phyloP scores from a whole-genome alignment of 768 basidiomycete species.

The Mycena leptocephala region DNA sequence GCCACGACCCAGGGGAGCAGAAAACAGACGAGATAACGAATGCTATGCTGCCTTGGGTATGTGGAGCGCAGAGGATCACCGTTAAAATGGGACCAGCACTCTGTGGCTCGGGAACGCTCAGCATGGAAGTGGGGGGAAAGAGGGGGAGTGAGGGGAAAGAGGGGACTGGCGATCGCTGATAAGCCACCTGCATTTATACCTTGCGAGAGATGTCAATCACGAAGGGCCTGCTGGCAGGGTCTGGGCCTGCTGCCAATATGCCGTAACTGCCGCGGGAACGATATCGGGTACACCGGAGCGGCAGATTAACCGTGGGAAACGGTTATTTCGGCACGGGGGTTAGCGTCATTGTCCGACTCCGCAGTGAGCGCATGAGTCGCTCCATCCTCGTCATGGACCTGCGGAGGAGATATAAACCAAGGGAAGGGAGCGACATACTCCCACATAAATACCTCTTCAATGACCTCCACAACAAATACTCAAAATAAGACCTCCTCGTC shows the following conservation, averaged over 20 bases:
- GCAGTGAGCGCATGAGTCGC: conserved; percentile 22
- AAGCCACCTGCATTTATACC: conserved; percentile 1
- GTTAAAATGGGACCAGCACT: conserved; percentile 15
- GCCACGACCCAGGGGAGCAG: conserved; percentile 51
- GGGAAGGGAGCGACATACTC: too few relatives aligned
- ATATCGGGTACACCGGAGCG: background rate
- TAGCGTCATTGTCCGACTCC: conserved; percentile 2
- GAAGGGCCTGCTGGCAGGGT: too few relatives aligned
- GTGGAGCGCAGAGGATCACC: conserved; percentile 47
- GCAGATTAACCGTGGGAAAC: background rate
- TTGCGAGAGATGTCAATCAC: too few relatives aligned
- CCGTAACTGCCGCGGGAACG: background rate
- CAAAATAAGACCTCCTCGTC: conserved; percentile 3
- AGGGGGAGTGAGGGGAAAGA: background rate
- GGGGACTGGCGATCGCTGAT: background rate
- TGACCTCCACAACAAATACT: conserved; percentile 5
- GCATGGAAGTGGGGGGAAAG: background rate
- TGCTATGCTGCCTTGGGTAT: conserved; percentile 15
- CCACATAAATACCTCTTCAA: background rate
- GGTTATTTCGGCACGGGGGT: background rate
- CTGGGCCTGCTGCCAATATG: too few relatives aligned
- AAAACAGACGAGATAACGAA: conserved; percentile 38
- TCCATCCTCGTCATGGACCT: conserved; percentile 26
- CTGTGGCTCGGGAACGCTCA: background rate
- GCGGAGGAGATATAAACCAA: background rate